These are phyloP conservation scores for Starmerella sp. DNA, from an alignment of 805 yeast genomes.

Conservation along the genomic window DNA sequence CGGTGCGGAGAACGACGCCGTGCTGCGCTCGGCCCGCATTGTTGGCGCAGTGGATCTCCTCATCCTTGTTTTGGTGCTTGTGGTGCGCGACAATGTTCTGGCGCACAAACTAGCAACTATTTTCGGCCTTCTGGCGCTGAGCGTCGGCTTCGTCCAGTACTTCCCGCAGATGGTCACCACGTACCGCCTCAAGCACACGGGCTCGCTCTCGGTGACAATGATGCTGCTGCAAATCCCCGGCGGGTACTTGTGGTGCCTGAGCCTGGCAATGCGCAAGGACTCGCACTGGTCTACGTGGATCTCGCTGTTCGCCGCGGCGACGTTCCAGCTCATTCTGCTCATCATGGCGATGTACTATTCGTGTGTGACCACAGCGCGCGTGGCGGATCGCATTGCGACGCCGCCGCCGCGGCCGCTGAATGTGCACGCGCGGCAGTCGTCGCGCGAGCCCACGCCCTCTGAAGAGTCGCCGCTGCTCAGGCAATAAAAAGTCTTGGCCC, in stretches of 20 bases:
- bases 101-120: constrained; percentile 20
- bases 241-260: constrained; percentile 68
- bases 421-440: background rate
- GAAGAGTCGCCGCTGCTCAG: background rate
- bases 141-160: constrained; percentile 57
- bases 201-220: constrained; percentile 67
- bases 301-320: constrained; percentile 63
- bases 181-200: constrained; percentile 57
- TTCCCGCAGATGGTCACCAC: constrained; percentile 73
- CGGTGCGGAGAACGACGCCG: constrained; percentile 32
- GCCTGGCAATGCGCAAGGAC: constrained; percentile 58
- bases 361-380: background rate
- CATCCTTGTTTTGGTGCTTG: constrained; percentile 6
- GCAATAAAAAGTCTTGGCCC: background rate
- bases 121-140: constrained; percentile 55
- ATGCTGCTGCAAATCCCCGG: constrained; percentile 87
- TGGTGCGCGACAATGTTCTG: background rate
- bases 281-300: constrained; percentile 82
- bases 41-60: constrained; percentile 19
- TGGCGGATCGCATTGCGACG: constrained; percentile 6
- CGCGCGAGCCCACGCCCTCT: too few species aligned
- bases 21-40: constrained; percentile 7
- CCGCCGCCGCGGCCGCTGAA: background rate
- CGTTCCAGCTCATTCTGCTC: constrained; percentile 51
- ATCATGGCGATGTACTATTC: constrained; percentile 47